Base-by-base conservation (phyloP, 495 filamentous ascomycete genomes). In the Xylaria nigripes region DNA sequence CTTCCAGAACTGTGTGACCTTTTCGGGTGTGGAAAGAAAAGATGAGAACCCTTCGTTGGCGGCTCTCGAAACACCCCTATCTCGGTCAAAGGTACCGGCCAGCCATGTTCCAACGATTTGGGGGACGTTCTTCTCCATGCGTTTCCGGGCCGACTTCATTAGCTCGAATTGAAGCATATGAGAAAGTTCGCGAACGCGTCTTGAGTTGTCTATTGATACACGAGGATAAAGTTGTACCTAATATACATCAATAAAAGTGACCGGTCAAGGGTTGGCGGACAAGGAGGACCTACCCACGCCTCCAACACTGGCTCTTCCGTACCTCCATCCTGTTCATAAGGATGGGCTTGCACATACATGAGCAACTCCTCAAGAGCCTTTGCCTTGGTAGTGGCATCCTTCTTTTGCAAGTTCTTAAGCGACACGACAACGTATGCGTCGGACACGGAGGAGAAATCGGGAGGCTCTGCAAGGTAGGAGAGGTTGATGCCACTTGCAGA, bases 371-470 rank as follows among this genome's bases (percentile, higher is more conserved):
- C 92, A 46, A 99, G 66, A 0, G 90, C 93, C 66, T 94, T 96
- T n/a, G 85, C 77, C 61, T 94, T 92, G 24, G 94, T 99, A 13
- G 81, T 92, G 53, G 85, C 85, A 72, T 96, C 91, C 68, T 90
- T 95, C 72, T 97, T 99, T 44, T 82, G 78, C 15, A 96, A 75
- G 60, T 91, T 94, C 67, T 96, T 95, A 75, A 95, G 91, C 19
- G 85, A 79, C 8, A 99, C 90, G 13, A 89, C 81, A 45, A 93
- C 73, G 61, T 90, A 86, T 25, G 89, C 75, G 46, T 95, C 84
- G 12, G 80, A 86, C 52, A 98, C 83, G 24, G 64, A 70, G 27
- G 83, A 85, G 45, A 96, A 78, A 68, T 96, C 84, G 50, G 87
- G 92, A 1, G 89, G 87, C 62, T 92, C 90, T 43, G 83, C 73